Percentiles rank a stretch among this genome's conserved stretches.
phyloP scores from a whole-genome alignment of 192 early-diverging fungal genomes.

The Thamnidium elegans region DNA sequence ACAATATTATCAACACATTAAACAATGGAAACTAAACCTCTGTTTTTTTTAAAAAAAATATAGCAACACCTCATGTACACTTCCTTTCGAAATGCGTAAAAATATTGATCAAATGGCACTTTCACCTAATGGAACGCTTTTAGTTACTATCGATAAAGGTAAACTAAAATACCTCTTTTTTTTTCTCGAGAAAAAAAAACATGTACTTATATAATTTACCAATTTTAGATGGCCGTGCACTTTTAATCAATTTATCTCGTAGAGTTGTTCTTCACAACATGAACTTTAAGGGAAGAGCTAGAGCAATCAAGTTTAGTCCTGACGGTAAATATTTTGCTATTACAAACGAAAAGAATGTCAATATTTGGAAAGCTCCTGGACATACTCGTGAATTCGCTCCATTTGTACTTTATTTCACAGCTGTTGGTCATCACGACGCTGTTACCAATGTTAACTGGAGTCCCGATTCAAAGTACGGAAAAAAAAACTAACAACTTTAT shows the following conservation, averaged over 20 bases:
- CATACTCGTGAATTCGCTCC: slow-evolving; percentile 90
- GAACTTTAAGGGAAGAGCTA: slow-evolving; percentile 80
- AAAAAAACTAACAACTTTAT: no score
- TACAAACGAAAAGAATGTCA: slow-evolving; percentile 77
- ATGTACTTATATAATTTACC: neutral
- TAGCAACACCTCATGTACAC: slow-evolving; percentile 87
- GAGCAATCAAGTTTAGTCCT: slow-evolving; percentile 89
- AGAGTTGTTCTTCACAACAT: slow-evolving; percentile 85
- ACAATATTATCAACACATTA: neutral
- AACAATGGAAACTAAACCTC: neutral
- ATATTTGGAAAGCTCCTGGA: slow-evolving; percentile 93
- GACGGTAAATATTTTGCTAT: slow-evolving; percentile 88
- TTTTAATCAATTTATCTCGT: slow-evolving; percentile 84
- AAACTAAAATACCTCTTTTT: neutral
- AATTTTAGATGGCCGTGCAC: slow-evolving; percentile 71
- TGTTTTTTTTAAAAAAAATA: neutral
- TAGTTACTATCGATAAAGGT: slow-evolving; percentile 93
- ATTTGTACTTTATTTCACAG: slow-evolving; percentile 78
- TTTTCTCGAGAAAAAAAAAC: neutral
- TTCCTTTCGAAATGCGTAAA: slow-evolving; percentile 92
- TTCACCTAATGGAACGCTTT: slow-evolving; percentile 82
- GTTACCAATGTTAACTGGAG: slow-evolving; percentile 84
- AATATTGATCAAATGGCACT: slow-evolving; percentile 88
- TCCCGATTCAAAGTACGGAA: slow-evolving; percentile 70
- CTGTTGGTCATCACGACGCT: slow-evolving; percentile 84